These are phyloP conservation scores for Calonectria ilicicola DNA, from an alignment of 2,329 filamentous ascomycete species.

Conservation along the genomic window DNA sequence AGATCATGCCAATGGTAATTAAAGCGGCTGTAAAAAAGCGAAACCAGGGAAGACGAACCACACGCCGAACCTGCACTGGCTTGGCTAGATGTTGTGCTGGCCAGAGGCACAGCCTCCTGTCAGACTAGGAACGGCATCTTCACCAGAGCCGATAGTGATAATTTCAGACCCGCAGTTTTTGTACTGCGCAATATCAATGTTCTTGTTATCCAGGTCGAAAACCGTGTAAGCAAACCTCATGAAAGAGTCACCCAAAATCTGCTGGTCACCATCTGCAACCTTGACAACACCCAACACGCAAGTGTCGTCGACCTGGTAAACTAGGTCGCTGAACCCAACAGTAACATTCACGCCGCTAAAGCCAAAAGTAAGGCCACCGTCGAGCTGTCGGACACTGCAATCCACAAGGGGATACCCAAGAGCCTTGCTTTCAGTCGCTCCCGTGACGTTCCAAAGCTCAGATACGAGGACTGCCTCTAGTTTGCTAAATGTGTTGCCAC, in stretches of 20 bases:
- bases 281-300: background rate
- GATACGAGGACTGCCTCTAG: constrained; percentile 59
- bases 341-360: constrained; percentile 3
- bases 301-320: background rate
- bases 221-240: constrained; percentile 53
- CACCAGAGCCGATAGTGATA: constrained; percentile 47
- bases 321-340: constrained; percentile 8
- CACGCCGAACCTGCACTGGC: background rate
- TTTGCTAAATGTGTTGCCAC: constrained; percentile 72
- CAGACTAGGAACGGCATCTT: constrained; percentile 42
- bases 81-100: background rate
- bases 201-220: constrained; percentile 48
- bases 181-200: constrained; percentile 44
- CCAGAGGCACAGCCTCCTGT: constrained; percentile 27
- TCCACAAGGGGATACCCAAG: constrained; percentile 48
- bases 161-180: constrained; percentile 46
- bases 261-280: constrained; percentile 36
- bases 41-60: background rate
- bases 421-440: constrained; percentile 56
- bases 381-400: background rate
- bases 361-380: background rate
- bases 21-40: background rate
- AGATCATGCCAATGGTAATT: background rate
- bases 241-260: constrained; percentile 53
- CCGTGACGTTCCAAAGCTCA: background rate